phyloP scores from a whole-genome alignment of 345 rosid genomes.

The Litchi chinensis region DNA sequence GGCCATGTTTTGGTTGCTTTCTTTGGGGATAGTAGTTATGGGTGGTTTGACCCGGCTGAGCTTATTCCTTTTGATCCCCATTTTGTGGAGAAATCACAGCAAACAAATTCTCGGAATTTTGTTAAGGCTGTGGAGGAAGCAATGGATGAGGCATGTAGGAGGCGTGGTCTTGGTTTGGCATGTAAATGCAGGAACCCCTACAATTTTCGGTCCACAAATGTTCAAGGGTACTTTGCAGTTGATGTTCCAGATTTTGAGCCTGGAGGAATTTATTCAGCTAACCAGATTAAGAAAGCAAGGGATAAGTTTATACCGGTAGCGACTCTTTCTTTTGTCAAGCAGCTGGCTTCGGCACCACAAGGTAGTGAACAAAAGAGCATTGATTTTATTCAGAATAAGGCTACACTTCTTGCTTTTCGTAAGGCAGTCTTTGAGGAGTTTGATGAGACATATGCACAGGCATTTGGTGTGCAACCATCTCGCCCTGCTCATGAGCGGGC shows the following conservation, averaged over 20 bases:
- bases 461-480: conserved; percentile 73
- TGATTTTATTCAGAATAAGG: conserved; percentile 61
- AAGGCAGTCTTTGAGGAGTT: conserved; percentile 93
- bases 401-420: conserved; percentile 65
- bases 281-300: conserved; percentile 74
- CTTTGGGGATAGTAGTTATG: conserved; percentile 98
- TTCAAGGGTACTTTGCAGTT: conserved; percentile 72
- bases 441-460: conserved; percentile 97
- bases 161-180: conserved; percentile 76
- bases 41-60: conserved; percentile 99
- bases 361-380: conserved; percentile 45
- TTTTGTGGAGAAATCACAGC: conserved; percentile 71
- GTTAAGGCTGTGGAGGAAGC: conserved; percentile 96
- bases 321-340: conserved; percentile 61
- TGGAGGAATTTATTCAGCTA: conserved; percentile 64
- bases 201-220: conserved; percentile 69
- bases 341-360: conserved; percentile 62
- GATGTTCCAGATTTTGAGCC: conserved; percentile 92
- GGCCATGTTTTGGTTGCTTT: conserved; percentile 94
- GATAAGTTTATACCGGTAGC: conserved; percentile 61
- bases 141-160: conserved; percentile 76
- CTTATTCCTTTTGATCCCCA: conserved; percentile 77
- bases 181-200: conserved; percentile 82
- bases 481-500: conserved; percentile 39
- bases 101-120: conserved; percentile 66